A percentile compares a stretch with the other conserved stretches of the same genome.
phyloP scores from a whole-genome alignment of 305 asterid genomes.

The Solanum hybrid region DNA sequence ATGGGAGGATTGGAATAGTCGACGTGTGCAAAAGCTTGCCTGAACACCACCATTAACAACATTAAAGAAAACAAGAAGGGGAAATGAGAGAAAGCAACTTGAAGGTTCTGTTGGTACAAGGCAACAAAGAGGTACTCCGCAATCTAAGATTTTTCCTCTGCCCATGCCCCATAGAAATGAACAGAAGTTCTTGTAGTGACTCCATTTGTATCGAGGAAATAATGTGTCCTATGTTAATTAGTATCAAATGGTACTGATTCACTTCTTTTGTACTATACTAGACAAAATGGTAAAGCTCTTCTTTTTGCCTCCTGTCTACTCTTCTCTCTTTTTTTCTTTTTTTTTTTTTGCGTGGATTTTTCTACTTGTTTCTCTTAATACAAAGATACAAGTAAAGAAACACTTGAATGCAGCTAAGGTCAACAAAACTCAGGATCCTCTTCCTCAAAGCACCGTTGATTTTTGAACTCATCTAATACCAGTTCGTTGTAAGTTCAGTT shows the following conservation, averaged over 20 bases:
- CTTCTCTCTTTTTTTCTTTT: background rate
- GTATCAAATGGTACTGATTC: background rate
- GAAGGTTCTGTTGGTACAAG: background rate
- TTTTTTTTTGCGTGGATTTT: background rate
- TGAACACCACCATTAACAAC: background rate
- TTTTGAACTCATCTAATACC: background rate
- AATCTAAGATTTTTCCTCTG: background rate
- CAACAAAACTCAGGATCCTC: background rate
- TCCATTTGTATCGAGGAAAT: background rate
- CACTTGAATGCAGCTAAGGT: background rate
- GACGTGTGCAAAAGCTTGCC: background rate
- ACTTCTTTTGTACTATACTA: background rate
- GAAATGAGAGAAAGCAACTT: background rate
- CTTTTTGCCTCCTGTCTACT: background rate
- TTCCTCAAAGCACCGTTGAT: background rate
- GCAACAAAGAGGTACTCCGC: background rate
- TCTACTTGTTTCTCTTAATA: background rate
- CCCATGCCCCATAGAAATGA: background rate
- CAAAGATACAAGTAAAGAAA: background rate
- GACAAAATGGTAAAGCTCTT: background rate
- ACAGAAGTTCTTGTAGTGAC: background rate
- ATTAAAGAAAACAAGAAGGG: background rate
- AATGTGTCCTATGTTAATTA: background rate
- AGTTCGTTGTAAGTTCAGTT: background rate
- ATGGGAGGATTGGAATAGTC: background rate